A percentile compares a stretch with the other conserved stretches of the same genome.
Evolutionary conservation across 2,329 filamentous ascomycete genomes (phyloP).

Genomic region (Neofusicoccum cordaticola): DNA sequence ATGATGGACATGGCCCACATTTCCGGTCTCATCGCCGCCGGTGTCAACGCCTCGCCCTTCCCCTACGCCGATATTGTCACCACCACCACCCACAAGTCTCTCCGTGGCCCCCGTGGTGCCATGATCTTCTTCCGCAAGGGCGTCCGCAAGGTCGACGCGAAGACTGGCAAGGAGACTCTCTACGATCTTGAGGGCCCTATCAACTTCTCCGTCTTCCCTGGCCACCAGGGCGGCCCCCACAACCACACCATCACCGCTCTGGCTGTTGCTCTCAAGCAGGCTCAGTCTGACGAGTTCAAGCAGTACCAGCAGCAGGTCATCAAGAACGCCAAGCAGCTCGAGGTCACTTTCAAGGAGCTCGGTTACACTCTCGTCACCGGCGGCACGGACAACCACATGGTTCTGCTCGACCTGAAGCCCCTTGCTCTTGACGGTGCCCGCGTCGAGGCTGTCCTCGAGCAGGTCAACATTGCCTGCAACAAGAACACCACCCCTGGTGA

Average conservation of each 20-base stretch:
- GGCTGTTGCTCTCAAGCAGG: constrained; percentile 92
- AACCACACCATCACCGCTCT: constrained; percentile 99
- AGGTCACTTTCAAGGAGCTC: constrained; percentile 74
- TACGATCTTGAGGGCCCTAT: constrained; percentile 93
- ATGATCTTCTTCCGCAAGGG: constrained; percentile 99
- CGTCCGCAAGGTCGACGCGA: constrained; percentile 75
- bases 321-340: constrained; percentile 87
- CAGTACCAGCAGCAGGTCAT: constrained; percentile 91
- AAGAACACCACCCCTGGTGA: constrained; percentile 98
- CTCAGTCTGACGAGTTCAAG: constrained; percentile 84
- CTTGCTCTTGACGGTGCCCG: constrained; percentile 86
- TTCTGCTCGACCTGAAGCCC: constrained; percentile 89
- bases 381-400: constrained; percentile 97
- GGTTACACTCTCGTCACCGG: constrained; percentile 94
- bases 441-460: constrained; percentile 92
- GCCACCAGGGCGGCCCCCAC: constrained; percentile 96
- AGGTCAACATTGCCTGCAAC: constrained; percentile 99
- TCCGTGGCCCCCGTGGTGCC: constrained; percentile 89
- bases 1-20: constrained; percentile 97
- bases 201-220: constrained; percentile 95
- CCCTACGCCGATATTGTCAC: constrained; percentile 90
- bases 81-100: constrained; percentile 96
- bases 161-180: constrained; percentile 78
- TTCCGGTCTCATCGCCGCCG: constrained; percentile 87
- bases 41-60: constrained; percentile 88